Percentiles rank a stretch among this genome's conserved stretches.
phyloP scores from a whole-genome alignment of 1,284 basidiomycete genomes.

The Agroathelia rolfsii region DNA sequence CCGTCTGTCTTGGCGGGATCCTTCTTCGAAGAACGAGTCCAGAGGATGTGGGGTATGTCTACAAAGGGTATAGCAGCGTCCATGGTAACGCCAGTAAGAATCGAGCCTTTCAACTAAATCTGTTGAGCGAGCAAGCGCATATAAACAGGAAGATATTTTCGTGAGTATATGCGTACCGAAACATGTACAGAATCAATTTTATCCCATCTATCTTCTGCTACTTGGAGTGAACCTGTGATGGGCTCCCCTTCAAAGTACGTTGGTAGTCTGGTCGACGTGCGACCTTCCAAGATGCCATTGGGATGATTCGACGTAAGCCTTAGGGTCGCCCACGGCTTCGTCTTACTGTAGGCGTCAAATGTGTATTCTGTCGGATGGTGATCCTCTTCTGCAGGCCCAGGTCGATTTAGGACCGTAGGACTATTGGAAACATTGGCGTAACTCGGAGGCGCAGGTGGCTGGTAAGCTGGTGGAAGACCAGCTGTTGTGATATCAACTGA shows the following conservation, averaged over 20 bases:
- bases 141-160: not conserved
- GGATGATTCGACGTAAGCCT: not conserved
- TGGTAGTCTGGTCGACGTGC: slow-evolving; percentile 6
- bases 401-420: no score
- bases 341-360: slow-evolving; percentile 5
- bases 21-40: not conserved
- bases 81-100: not conserved
- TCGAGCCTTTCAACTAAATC: not conserved
- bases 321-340: slow-evolving; percentile 11
- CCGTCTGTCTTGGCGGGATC: no score
- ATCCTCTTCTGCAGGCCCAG: not conserved
- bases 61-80: slow-evolving; percentile 3
- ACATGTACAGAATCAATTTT: not conserved
- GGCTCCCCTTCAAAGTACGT: slow-evolving; percentile 12
- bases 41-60: not conserved
- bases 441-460: not conserved
- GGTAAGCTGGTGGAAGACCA: not conserved
- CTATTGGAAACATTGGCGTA: no score
- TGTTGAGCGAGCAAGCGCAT: not conserved
- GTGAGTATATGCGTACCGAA: not conserved
- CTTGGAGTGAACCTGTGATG: slow-evolving; percentile 9
- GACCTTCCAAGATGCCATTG: slow-evolving; percentile 8
- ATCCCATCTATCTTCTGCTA: slow-evolving; percentile 2
- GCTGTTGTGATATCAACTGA: not conserved
- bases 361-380: slow-evolving; percentile 9